Percentiles rank a stretch among this genome's conserved stretches.
Conservation (phyloP, 1,139 yeast genomes). For the Yamadazyma atlantica region DNA sequence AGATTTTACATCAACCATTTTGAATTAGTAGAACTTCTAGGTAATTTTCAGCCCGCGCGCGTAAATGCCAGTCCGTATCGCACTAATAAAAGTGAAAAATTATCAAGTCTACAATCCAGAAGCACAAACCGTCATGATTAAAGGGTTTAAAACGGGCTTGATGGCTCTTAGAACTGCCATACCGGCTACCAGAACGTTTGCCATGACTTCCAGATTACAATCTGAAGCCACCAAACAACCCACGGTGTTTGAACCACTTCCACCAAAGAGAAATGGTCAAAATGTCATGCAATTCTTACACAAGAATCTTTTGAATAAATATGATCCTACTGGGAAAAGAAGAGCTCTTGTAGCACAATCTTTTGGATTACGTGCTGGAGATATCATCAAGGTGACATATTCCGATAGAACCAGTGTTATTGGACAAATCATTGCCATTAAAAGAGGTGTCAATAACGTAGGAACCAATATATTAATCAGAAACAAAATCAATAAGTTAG, state of each 20-base stretch:
- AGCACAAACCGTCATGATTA: slow-evolving; percentile 5
- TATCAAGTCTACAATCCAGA: background rate
- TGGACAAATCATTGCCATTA: slow-evolving; percentile 77
- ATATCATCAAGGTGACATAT: slow-evolving; percentile 74
- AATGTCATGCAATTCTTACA: slow-evolving; percentile 48
- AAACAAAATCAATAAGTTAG: slow-evolving; percentile 74
- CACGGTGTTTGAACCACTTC: slow-evolving; percentile 54
- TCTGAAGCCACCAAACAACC: slow-evolving; percentile 22
- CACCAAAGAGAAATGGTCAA: slow-evolving; percentile 51
- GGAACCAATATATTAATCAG: slow-evolving; percentile 75
- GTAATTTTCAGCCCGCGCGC: slow-evolving; percentile 1
- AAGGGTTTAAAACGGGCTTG: slow-evolving; percentile 6
- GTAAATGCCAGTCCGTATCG: background rate
- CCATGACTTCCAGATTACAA: background rate
- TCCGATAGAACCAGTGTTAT: slow-evolving; percentile 66
- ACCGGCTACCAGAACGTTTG: slow-evolving; percentile 4
- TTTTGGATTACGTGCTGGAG: slow-evolving; percentile 74
- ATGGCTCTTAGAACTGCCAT: slow-evolving; percentile 4
- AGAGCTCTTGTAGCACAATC: slow-evolving; percentile 54
- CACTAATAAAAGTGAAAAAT: slow-evolving; percentile 5
- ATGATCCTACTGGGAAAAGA: slow-evolving; percentile 77
- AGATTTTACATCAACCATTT: no score
- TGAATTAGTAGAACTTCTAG: background rate
- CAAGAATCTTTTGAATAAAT: slow-evolving; percentile 49
- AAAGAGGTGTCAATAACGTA: slow-evolving; percentile 56